Evolutionary conservation across 1,139 yeast genomes (phyloP).

Genomic region (Nakaseomyces kungkrabaensis): DNA sequence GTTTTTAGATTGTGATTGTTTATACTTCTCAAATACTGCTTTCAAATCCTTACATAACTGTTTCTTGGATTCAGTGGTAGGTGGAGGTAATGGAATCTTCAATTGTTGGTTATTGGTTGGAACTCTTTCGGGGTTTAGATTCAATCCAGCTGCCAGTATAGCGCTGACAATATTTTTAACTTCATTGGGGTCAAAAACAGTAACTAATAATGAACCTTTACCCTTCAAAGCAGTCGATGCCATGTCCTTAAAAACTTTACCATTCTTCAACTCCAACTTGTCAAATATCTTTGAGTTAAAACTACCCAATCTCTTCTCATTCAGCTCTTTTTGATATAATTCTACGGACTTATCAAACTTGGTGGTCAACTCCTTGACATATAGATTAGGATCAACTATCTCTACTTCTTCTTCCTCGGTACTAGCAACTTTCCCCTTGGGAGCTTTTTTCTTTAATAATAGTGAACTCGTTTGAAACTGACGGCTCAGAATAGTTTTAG

Average conservation of each 20-base stretch:
- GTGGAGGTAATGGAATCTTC: constrained; percentile 66
- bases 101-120: constrained; percentile 63
- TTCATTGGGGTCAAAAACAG: constrained; percentile 75
- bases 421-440: constrained; percentile 6
- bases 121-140: constrained; percentile 71
- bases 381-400: constrained; percentile 30
- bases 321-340: constrained; percentile 44
- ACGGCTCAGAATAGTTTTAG: background rate
- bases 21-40: constrained; percentile 52
- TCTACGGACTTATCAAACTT: constrained; percentile 44
- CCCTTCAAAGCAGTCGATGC: constrained; percentile 76
- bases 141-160: constrained; percentile 56
- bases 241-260: constrained; percentile 45
- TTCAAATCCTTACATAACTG: constrained; percentile 53
- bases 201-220: constrained; percentile 53
- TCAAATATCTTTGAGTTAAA: constrained; percentile 61
- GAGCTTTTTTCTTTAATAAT: constrained; percentile 1
- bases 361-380: constrained; percentile 35
- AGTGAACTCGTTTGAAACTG: background rate
- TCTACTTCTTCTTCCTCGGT: constrained; percentile 22
- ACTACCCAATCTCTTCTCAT: constrained; percentile 57
- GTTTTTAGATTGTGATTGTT: constrained; percentile 42
- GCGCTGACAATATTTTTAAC: constrained; percentile 60
- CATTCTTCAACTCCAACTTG: constrained; percentile 40
- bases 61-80: constrained; percentile 58